These are phyloP conservation scores for Lathyrus tuberosus DNA, from an alignment of 306 rosid species.

Conservation along the genomic window DNA sequence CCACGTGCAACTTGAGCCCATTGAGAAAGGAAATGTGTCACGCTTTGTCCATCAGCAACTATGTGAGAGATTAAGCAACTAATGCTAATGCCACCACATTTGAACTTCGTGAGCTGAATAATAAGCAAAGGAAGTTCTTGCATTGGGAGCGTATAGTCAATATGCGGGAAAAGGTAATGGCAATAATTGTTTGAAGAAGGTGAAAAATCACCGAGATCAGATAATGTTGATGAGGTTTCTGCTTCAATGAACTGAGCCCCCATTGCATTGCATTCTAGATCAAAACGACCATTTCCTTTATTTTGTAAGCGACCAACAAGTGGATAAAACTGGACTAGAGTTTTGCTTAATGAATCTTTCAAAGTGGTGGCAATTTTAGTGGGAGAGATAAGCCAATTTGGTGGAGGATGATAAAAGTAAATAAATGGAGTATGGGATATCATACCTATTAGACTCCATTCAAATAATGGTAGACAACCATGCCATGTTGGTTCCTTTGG, in stretches of 20 bases:
- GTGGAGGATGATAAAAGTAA: slow-evolving; percentile 49
- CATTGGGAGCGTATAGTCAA: slow-evolving; percentile 54
- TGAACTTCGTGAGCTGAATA: slow-evolving; percentile 56
- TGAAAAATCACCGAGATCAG: slow-evolving; percentile 48
- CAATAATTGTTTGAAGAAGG: slow-evolving; percentile 27
- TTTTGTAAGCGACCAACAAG: slow-evolving; percentile 62
- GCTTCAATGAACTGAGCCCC: slow-evolving; percentile 59
- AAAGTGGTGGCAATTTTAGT: slow-evolving; percentile 41
- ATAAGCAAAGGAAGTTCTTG: slow-evolving; percentile 54
- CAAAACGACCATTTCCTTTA: slow-evolving; percentile 50
- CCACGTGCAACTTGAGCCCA: slow-evolving; percentile 62
- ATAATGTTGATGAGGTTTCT: slow-evolving; percentile 35
- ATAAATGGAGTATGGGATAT: slow-evolving; percentile 54
- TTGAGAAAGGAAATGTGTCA: slow-evolving; percentile 45
- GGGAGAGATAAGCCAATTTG: background rate
- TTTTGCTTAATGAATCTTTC: slow-evolving; percentile 49
- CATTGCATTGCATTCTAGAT: slow-evolving; percentile 55
- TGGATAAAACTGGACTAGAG: slow-evolving; percentile 64
- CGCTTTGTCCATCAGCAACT: slow-evolving; percentile 56
- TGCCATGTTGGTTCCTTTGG: slow-evolving; percentile 50
- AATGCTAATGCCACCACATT: slow-evolving; percentile 58
- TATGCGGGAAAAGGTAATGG: slow-evolving; percentile 29
- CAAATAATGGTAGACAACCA: slow-evolving; percentile 46
- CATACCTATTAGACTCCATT: slow-evolving; percentile 58
- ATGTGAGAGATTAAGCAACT: slow-evolving; percentile 46